phyloP scores from a whole-genome alignment of 768 basidiomycete genomes.

The Mrakia hoshinonis region DNA sequence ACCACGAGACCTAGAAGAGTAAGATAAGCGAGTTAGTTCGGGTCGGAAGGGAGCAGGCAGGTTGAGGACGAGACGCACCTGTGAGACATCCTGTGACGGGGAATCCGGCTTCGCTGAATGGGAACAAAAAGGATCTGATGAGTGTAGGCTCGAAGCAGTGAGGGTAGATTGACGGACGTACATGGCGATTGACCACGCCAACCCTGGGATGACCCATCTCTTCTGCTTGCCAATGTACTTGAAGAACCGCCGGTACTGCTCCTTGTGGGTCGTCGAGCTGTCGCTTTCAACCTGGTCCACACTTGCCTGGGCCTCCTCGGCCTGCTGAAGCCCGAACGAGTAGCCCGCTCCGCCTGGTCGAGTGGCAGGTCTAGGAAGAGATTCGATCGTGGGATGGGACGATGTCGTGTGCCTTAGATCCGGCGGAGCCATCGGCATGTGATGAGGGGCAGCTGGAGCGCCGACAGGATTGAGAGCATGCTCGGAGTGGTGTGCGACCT shows the following conservation, averaged over 20 bases:
- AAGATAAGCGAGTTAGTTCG: too few species aligned
- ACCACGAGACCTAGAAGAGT: too few species aligned
- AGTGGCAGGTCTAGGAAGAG: neutral
- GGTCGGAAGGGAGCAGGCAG: too few species aligned
- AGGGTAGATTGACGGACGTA: neutral
- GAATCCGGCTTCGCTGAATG: too few species aligned
- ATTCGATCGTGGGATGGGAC: neutral
- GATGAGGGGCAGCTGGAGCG: neutral
- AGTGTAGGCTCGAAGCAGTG: neutral
- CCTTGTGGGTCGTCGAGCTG: neutral
- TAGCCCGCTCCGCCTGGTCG: neutral
- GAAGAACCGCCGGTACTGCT: neutral
- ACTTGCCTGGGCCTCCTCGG: neutral
- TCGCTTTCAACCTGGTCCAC: neutral
- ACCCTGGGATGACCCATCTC: neutral
- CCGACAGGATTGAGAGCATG: neutral
- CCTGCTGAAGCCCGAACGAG: neutral
- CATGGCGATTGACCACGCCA: neutral
- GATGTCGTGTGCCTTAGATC: neutral
- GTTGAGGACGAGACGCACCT: too few species aligned
- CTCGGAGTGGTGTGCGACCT: too few species aligned
- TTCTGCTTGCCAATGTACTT: neutral
- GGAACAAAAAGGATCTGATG: neutral
- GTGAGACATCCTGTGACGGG: too few species aligned
- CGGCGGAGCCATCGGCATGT: neutral